A percentile compares a stretch with the other conserved stretches of the same genome.
phyloP scores from a whole-genome alignment of 1,284 basidiomycete species.

The Boletus semigastroideus region DNA sequence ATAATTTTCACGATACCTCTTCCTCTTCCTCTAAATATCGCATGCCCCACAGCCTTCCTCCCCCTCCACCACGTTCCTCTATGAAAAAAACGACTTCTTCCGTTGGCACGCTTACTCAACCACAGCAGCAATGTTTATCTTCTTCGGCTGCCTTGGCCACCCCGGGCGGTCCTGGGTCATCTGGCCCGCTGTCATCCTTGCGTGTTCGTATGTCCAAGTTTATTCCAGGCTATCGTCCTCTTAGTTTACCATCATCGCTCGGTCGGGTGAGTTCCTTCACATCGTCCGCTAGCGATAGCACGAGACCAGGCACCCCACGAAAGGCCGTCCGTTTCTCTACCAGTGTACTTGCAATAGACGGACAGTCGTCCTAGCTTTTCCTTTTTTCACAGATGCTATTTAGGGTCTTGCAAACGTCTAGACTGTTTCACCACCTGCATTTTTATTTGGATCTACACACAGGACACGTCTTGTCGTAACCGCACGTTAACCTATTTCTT shows the following conservation, averaged over 20 bases:
- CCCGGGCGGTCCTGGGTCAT: slow-evolving; percentile 40
- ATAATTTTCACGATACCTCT: slow-evolving; percentile 21
- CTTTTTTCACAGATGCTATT: slow-evolving; percentile 3
- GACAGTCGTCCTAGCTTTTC: slow-evolving; percentile 17
- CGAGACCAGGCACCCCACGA: slow-evolving; percentile 38
- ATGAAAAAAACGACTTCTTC: slow-evolving; percentile 51
- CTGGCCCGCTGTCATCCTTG: slow-evolving; percentile 40
- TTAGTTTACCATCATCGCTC: slow-evolving; percentile 39
- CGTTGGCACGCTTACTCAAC: slow-evolving; percentile 33
- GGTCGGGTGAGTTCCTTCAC: slow-evolving; percentile 34
- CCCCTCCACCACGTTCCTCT: slow-evolving; percentile 57
- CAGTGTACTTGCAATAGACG: slow-evolving; percentile 34
- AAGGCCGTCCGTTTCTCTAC: slow-evolving; percentile 61
- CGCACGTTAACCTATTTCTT: slow-evolving; percentile 26
- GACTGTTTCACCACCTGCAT: slow-evolving; percentile 25
- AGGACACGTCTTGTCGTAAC: slow-evolving; percentile 19
- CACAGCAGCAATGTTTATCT: slow-evolving; percentile 34
- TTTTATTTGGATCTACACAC: slow-evolving; percentile 23
- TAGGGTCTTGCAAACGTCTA: not conserved
- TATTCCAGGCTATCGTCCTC: slow-evolving; percentile 42
- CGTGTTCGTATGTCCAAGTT: slow-evolving; percentile 53
- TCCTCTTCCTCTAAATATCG: slow-evolving; percentile 28
- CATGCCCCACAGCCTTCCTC: slow-evolving; percentile 41
- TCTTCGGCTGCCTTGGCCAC: slow-evolving; percentile 50
- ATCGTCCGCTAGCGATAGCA: slow-evolving; percentile 40